Percentiles rank a stretch among this genome's conserved stretches.
These are phyloP conservation scores for Dalbergia cultrata DNA, from an alignment of 306 rosid species.

Conservation along the genomic window DNA sequence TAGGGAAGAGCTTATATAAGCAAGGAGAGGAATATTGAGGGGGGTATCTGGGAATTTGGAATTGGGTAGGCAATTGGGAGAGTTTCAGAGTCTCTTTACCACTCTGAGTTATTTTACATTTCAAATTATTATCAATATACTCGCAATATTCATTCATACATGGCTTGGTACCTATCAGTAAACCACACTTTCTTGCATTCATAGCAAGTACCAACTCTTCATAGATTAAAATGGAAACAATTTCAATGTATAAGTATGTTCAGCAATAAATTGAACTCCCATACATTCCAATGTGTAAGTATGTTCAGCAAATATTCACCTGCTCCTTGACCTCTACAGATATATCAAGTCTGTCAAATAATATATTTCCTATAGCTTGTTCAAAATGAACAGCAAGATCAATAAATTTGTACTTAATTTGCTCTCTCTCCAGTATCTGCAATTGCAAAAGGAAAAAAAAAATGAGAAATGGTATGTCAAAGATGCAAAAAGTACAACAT, in stretches of 20 bases:
- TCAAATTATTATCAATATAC: too few relatives aligned
- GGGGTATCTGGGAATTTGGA: too few relatives aligned
- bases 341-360: constrained; percentile 65
- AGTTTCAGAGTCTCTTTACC: too few relatives aligned
- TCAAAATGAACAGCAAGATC: constrained; percentile 69
- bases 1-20: too few relatives aligned
- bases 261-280: background rate
- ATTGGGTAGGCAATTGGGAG: too few relatives aligned
- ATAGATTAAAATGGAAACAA: background rate
- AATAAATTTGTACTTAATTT: constrained; percentile 61
- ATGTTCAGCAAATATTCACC: constrained; percentile 55
- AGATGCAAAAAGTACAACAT: background rate
- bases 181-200: constrained; percentile 1
- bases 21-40: too few relatives aligned
- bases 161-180: too few relatives aligned
- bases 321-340: constrained; percentile 91
- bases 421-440: constrained; percentile 77
- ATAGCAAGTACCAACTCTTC: background rate
- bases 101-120: too few relatives aligned
- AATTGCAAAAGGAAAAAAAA: constrained; percentile 16
- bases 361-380: constrained; percentile 59
- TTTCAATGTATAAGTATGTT: too few relatives aligned
- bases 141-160: too few relatives aligned
- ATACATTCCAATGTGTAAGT: constrained; percentile 1
- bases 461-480: background rate